Conservation (phyloP, 2,329 filamentous ascomycete genomes). For the Ophidiomyces ophidiicola region DNA sequence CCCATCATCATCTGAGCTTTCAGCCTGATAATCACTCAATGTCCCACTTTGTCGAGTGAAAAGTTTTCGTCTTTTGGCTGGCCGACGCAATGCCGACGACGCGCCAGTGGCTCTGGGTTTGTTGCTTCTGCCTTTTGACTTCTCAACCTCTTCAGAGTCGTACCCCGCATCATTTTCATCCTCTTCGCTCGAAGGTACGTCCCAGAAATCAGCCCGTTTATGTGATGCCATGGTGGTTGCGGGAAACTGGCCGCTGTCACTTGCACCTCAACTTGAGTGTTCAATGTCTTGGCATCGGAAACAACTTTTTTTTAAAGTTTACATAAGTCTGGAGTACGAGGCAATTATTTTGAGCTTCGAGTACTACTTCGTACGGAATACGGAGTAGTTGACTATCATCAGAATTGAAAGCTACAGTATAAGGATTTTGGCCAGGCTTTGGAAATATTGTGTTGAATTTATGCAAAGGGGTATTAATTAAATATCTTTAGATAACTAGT, state of each 20-base stretch:
- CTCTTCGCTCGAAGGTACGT: conserved; percentile 28
- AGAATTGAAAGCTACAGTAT: no score
- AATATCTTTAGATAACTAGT: no score
- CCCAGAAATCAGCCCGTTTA: conserved; percentile 31
- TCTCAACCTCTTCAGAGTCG: conserved; percentile 34
- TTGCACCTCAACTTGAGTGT: no score
- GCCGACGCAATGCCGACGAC: conserved; percentile 3
- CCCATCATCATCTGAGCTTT: conserved; percentile 15
- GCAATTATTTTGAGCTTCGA: no score
- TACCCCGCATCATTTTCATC: conserved; percentile 33
- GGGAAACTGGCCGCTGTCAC: neutral
- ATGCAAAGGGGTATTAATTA: no score
- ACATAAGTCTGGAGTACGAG: no score
- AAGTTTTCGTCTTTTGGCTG: conserved; percentile 17
- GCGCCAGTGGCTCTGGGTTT: conserved; percentile 21
- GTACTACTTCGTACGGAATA: no score
- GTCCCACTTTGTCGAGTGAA: conserved; percentile 1
- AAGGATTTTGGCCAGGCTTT: no score
- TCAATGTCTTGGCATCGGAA: no score
- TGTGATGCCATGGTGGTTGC: conserved; percentile 25
- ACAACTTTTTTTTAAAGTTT: no score
- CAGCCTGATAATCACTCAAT: conserved; percentile 33
- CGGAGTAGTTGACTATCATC: no score
- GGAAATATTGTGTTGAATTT: no score
- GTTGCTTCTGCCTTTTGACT: conserved; percentile 28